phyloP scores from a whole-genome alignment of 2,329 filamentous ascomycete species.

The Cordyceps javanica region DNA sequence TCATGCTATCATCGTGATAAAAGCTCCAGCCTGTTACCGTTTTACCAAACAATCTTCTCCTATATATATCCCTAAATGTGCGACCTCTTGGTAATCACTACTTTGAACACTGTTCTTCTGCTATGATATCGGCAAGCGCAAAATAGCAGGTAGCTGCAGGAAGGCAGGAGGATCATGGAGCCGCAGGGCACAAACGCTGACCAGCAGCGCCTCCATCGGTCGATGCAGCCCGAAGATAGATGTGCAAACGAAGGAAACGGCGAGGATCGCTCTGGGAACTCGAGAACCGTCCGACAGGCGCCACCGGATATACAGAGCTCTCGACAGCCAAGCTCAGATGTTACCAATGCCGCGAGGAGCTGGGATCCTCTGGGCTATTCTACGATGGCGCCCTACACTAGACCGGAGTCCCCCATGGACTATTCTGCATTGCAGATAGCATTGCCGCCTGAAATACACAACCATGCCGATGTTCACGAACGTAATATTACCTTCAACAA shows the following conservation, averaged over 20 bases:
- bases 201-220: slow-evolving; percentile 28
- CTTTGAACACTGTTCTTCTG: neutral
- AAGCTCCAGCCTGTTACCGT: neutral
- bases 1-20: neutral
- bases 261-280: neutral
- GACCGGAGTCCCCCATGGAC: slow-evolving; percentile 46
- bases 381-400: slow-evolving; percentile 25
- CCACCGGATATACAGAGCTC: neutral
- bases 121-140: neutral
- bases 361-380: slow-evolving; percentile 16
- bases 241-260: neutral
- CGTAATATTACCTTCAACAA: slow-evolving; percentile 24
- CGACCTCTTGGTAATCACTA: neutral
- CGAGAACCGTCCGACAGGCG: neutral
- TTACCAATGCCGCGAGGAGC: neutral
- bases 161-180: slow-evolving; percentile 22
- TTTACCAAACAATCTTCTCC: neutral
- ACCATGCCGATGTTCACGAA: slow-evolving; percentile 18
- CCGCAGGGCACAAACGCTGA: slow-evolving; percentile 23
- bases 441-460: slow-evolving; percentile 45
- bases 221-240: slow-evolving; percentile 64
- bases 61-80: neutral
- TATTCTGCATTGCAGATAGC: slow-evolving; percentile 47
- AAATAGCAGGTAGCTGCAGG: neutral
- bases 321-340: neutral